A percentile compares a stretch with the other conserved stretches of the same genome.
These are phyloP conservation scores for Noccaea caerulescens DNA, from an alignment of 345 rosid genomes.

Conservation along the genomic window DNA sequence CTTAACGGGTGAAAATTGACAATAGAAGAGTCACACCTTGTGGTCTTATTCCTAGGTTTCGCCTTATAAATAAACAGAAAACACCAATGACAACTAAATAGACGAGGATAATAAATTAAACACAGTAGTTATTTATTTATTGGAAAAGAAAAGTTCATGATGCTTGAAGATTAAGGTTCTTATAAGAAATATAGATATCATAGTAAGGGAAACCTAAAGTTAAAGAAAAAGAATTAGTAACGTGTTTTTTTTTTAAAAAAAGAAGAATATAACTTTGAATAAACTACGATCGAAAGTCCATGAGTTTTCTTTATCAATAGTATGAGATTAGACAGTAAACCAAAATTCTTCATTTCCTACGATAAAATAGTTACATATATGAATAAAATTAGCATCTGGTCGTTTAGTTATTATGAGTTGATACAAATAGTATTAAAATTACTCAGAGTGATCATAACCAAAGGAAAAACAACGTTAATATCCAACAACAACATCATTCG, in stretches of 20 bases:
- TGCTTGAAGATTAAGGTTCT: constrained; percentile 31
- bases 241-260: too few species aligned
- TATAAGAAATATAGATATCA: neutral
- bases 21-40: constrained; percentile 12
- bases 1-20: constrained; percentile 15
- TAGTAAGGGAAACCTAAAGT: neutral
- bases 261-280: constrained; percentile 8
- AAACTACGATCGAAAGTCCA: neutral
- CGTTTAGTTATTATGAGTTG: too few species aligned
- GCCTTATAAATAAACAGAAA: constrained; percentile 13
- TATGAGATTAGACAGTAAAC: neutral
- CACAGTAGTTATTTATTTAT: neutral
- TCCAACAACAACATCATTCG: neutral
- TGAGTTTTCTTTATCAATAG: neutral
- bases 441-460: too few species aligned
- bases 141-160: constrained; percentile 6
- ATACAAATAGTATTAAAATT: too few species aligned
- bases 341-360: neutral
- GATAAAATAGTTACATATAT: too few species aligned
- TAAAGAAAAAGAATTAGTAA: neutral
- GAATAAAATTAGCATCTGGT: too few species aligned
- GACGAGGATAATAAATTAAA: constrained; percentile 16
- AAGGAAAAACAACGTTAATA: too few species aligned
- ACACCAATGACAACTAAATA: constrained; percentile 18
- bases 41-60: constrained; percentile 35